Conservation (phyloP, 129 eudicot species). For the Gnaphalium uliginosum region DNA sequence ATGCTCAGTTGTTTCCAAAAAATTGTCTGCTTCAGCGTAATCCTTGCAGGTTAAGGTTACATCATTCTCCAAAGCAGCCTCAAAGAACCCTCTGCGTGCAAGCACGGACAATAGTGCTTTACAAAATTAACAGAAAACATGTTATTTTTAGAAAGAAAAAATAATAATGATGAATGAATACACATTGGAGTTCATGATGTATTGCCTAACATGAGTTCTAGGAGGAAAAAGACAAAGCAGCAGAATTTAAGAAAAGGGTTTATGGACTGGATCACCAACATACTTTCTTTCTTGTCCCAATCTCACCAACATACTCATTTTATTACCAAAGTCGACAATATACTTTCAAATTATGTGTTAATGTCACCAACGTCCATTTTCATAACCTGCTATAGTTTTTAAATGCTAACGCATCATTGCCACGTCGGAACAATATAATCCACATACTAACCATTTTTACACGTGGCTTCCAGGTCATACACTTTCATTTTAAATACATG, state of each 20-base stretch:
- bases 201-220: neutral
- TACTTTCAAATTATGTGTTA: no score
- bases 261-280: no score
- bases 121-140: slow-evolving; percentile 15
- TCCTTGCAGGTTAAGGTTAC: slow-evolving; percentile 31
- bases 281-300: no score
- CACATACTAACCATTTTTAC: no score
- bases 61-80: slow-evolving; percentile 51
- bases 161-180: slow-evolving; percentile 2
- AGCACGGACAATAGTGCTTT: slow-evolving; percentile 79
- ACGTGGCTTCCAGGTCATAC: no score
- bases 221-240: neutral
- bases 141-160: slow-evolving; percentile 21
- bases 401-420: no score
- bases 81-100: slow-evolving; percentile 75
- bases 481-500: no score
- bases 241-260: neutral
- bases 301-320: no score
- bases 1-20: slow-evolving; percentile 55
- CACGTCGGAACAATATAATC: no score
- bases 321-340: no score
- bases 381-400: no score
- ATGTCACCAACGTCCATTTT: no score
- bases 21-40: slow-evolving; percentile 62
- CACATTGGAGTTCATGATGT: neutral